Evolutionary conservation across 2,329 filamentous ascomycete species (phyloP).

Genomic region (Colletotrichum euphorbiae): DNA sequence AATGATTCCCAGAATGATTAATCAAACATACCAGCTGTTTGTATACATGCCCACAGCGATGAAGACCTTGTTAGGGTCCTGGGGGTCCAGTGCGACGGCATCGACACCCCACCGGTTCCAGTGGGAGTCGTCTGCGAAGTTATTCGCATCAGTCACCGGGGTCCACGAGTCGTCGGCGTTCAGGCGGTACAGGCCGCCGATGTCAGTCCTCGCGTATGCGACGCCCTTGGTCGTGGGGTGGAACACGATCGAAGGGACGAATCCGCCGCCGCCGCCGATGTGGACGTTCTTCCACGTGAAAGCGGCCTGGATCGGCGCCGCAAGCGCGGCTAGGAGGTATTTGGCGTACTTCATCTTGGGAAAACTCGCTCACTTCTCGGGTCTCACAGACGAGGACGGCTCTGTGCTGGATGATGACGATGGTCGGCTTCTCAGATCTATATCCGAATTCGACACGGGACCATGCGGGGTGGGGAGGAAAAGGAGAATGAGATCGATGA

Average conservation of each 20-base stretch:
- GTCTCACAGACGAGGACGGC: not conserved
- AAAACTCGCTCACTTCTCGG: not conserved
- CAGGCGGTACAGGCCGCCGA: constrained; percentile 67
- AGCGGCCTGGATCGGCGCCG: constrained; percentile 47
- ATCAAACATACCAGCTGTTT: constrained; percentile 59
- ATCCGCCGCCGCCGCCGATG: constrained; percentile 69
- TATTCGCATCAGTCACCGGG: constrained; percentile 58
- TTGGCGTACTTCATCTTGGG: constrained; percentile 35
- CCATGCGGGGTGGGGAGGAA: not conserved
- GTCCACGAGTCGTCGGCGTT: constrained; percentile 69
- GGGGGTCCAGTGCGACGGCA: constrained; percentile 66
- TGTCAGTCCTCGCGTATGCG: constrained; percentile 68
- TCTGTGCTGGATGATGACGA: not conserved
- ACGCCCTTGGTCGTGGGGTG: constrained; percentile 63
- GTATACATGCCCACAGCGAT: constrained; percentile 69
- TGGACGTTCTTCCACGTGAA: constrained; percentile 62
- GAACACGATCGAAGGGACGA: constrained; percentile 67
- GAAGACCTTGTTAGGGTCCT: constrained; percentile 63
- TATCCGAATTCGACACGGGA: constrained; percentile 4
- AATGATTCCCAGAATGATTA: not conserved
- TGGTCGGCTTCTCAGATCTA: not conserved
- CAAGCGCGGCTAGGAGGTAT: constrained; percentile 38
- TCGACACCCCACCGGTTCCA: constrained; percentile 70
- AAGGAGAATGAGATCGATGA: not conserved
- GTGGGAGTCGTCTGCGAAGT: constrained; percentile 53